Evolutionary conservation across 805 yeast species (phyloP), one percentile per base, ranked within the genome.

Genomic region (Nakazawaea pomicola): DNA sequence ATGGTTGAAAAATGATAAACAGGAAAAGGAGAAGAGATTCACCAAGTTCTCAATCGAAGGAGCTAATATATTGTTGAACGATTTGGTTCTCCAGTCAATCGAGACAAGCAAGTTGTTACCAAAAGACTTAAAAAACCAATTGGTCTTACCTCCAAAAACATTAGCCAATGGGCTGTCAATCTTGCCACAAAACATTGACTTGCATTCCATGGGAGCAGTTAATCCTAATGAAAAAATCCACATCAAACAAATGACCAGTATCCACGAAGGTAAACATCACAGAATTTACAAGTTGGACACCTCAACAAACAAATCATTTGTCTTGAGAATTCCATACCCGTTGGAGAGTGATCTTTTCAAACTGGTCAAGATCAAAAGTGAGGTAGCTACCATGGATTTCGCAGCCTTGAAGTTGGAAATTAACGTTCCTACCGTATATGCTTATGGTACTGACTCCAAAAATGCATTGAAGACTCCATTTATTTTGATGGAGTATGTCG

Each of bases 221-320:
- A 64, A 61, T 30, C 67, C 68, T 3, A 66, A 61, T 21, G 74
- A 74, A 45, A 64, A 64, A 19, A 57, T 78, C 28, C 46, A 68
- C 38, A 69, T 88, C 50, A 80, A 78, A 53, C 79, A 90, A 36
- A 78, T 91, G 57, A 76, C 86, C 45, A 83, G 95, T 41, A 73
- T 88, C 46, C 95, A 87, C 56, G 98, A 91, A 61, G 99, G 98
- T 41, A 88, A 87, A 63, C 96, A 88, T 58, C 91, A 91, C 65
- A 75, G 96, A 57, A 68, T 91, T 45, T 91, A 90, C 64, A 79
- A 83, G 57, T 65, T 89, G 29, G 75, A 76, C 16, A 67, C 89
- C 41, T 74, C 74, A 48, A 73, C 77, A 38, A 80, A 66, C 2
- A 81, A 76, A 50, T 65, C 74, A 8, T 79, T 83, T 49, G 75